phyloP scores from a whole-genome alignment of 257 asterid species.

The Solanum pinnatisectum region DNA sequence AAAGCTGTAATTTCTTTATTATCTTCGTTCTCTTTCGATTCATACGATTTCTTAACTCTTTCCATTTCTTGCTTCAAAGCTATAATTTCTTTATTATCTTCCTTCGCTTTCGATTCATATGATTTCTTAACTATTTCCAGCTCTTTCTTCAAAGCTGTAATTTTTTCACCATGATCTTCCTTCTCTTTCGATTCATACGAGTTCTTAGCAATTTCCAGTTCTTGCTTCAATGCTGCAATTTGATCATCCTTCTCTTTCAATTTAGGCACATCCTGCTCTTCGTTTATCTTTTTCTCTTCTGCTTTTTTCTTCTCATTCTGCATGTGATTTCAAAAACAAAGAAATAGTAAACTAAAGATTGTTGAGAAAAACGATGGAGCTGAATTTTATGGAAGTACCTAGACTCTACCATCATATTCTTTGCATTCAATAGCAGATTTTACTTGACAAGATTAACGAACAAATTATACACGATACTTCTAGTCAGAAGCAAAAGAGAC shows the following conservation, averaged over 20 bases:
- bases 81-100: constrained; percentile 13
- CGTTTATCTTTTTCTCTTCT: constrained; percentile 6
- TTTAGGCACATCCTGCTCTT: constrained; percentile 25
- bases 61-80: constrained; percentile 11
- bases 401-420: background rate
- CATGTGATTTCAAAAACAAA: background rate
- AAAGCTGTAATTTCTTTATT: constrained; percentile 8
- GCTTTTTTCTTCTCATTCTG: constrained; percentile 30
- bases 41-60: constrained; percentile 18
- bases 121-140: constrained; percentile 24
- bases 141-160: constrained; percentile 17
- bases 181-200: constrained; percentile 1
- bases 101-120: constrained; percentile 36
- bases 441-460: background rate
- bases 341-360: background rate
- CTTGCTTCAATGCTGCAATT: constrained; percentile 18
- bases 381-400: background rate
- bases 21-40: constrained; percentile 36
- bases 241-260: constrained; percentile 31
- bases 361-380: background rate
- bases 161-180: background rate
- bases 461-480: background rate
- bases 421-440: background rate
- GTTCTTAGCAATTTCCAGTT: constrained; percentile 7
- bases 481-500: background rate